A percentile compares a stretch with the other conserved stretches of the same genome.
Conservation (phyloP, 2,329 filamentous ascomycete species). For the Dothideomycetes sp. region DNA sequence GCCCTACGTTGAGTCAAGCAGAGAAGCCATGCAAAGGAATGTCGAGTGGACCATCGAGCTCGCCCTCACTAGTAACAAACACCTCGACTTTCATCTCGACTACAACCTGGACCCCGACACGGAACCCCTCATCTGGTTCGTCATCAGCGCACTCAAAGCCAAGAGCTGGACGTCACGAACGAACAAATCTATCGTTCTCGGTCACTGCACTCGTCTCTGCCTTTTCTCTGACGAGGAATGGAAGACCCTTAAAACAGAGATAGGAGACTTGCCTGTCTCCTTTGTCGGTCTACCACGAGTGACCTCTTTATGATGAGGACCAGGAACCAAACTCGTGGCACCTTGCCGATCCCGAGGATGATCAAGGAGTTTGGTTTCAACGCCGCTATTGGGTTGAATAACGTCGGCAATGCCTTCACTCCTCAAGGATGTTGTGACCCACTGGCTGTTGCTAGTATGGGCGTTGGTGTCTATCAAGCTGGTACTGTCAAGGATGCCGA, state of each 20-base stretch:
- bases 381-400: slow-evolving; percentile 56
- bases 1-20: slow-evolving; percentile 54
- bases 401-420: slow-evolving; percentile 65
- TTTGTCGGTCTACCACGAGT: slow-evolving; percentile 62
- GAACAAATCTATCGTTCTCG: slow-evolving; percentile 45
- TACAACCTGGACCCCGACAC: slow-evolving; percentile 48
- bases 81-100: slow-evolving; percentile 63
- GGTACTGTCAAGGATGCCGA: slow-evolving; percentile 49
- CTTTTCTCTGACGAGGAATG: slow-evolving; percentile 43
- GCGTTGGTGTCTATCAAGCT: slow-evolving; percentile 57
- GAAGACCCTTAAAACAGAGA: slow-evolving; percentile 34
- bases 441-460: slow-evolving; percentile 48
- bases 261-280: slow-evolving; percentile 46
- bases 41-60: slow-evolving; percentile 51
- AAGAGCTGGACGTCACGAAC: slow-evolving; percentile 38
- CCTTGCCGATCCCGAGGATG: slow-evolving; percentile 49
- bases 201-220: slow-evolving; percentile 58
- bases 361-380: slow-evolving; percentile 48
- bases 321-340: slow-evolving; percentile 41
- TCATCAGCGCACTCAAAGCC: slow-evolving; percentile 40
- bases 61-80: slow-evolving; percentile 39
- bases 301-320: slow-evolving; percentile 62
- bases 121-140: slow-evolving; percentile 43
- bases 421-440: slow-evolving; percentile 59
- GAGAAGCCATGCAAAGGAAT: slow-evolving; percentile 41